A percentile compares a stretch with the other conserved stretches of the same genome.
phyloP scores from a whole-genome alignment of 805 yeast genomes.

The Wickerhamiella domercqiae region DNA sequence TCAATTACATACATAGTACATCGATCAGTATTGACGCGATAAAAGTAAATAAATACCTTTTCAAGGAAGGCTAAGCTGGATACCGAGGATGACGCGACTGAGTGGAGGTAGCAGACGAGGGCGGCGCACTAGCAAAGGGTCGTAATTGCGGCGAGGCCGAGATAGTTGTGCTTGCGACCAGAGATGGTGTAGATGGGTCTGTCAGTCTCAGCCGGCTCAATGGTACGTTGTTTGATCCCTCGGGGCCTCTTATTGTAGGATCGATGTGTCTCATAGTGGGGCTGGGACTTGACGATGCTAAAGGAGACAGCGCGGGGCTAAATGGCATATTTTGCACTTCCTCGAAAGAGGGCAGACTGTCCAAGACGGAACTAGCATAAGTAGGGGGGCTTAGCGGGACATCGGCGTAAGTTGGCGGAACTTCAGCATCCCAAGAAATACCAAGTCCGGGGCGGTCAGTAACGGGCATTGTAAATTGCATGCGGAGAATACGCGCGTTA shows the following conservation, averaged over 20 bases:
- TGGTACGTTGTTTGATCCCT: too few relatives aligned
- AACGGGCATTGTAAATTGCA: conserved; percentile 76
- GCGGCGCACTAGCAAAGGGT: neutral
- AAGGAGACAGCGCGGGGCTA: conserved; percentile 15
- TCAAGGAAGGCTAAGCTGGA: too few relatives aligned
- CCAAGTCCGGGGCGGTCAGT: conserved; percentile 93
- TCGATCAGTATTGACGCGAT: too few relatives aligned
- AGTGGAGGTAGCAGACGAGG: too few relatives aligned
- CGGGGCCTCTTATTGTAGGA: conserved; percentile 14
- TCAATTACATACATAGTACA: too few relatives aligned
- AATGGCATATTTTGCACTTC: conserved; percentile 16
- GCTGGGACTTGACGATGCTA: conserved; percentile 7
- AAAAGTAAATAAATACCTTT: too few relatives aligned
- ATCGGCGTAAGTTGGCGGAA: conserved; percentile 89
- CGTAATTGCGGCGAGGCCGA: neutral
- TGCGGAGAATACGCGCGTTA: conserved; percentile 81
- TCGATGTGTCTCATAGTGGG: conserved; percentile 19
- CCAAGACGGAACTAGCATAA: conserved; percentile 30
- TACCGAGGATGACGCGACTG: too few relatives aligned
- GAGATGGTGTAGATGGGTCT: neutral
- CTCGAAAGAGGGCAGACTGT: conserved; percentile 18
- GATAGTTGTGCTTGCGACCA: neutral
- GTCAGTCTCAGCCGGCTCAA: neutral
- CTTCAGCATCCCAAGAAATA: conserved; percentile 97
- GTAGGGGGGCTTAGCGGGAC: conserved; percentile 82